phyloP scores from a whole-genome alignment of 2,329 filamentous ascomycete species.

The Ophiocordyceps camponoti-rufipedis region DNA sequence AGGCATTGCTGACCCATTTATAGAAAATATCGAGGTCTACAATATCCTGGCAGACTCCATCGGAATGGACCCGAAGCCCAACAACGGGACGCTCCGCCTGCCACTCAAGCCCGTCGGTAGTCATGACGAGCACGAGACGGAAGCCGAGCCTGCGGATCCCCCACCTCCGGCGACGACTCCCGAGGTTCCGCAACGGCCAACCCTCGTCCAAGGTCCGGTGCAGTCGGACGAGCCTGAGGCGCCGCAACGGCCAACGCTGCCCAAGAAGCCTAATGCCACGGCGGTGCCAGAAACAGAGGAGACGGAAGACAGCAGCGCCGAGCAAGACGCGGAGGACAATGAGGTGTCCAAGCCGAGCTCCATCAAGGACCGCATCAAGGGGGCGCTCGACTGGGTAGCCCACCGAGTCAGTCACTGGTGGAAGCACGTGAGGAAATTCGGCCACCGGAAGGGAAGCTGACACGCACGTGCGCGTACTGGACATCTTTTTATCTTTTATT shows the following conservation, averaged over 20 bases:
- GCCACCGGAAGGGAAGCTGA: neutral
- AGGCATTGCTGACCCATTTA: neutral
- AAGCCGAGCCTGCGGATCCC: slow-evolving; percentile 36
- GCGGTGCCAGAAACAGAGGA: slow-evolving; percentile 3
- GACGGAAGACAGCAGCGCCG: slow-evolving; percentile 1
- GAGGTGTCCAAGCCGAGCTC: slow-evolving; percentile 6
- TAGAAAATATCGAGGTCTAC: slow-evolving; percentile 89
- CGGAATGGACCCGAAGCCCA: slow-evolving; percentile 51
- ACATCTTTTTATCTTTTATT: neutral
- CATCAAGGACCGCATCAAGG: slow-evolving; percentile 14
- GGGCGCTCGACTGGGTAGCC: slow-evolving; percentile 33
- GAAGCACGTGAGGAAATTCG: slow-evolving; percentile 22
- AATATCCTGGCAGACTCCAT: slow-evolving; percentile 86
- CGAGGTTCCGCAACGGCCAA: slow-evolving; percentile 5
- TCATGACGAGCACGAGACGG: slow-evolving; percentile 32
- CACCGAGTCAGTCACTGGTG: slow-evolving; percentile 27
- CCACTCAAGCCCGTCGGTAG: slow-evolving; percentile 46
- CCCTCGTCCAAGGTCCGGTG: neutral
- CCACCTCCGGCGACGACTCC: slow-evolving; percentile 9
- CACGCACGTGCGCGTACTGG: neutral
- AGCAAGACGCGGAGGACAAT: slow-evolving; percentile 3
- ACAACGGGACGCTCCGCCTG: slow-evolving; percentile 73
- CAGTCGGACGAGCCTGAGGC: neutral
- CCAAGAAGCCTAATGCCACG: neutral
- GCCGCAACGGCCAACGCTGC: slow-evolving; percentile 3